Base-by-base conservation (phyloP, 768 basidiomycete species). In the Lentinula raphanica region DNA sequence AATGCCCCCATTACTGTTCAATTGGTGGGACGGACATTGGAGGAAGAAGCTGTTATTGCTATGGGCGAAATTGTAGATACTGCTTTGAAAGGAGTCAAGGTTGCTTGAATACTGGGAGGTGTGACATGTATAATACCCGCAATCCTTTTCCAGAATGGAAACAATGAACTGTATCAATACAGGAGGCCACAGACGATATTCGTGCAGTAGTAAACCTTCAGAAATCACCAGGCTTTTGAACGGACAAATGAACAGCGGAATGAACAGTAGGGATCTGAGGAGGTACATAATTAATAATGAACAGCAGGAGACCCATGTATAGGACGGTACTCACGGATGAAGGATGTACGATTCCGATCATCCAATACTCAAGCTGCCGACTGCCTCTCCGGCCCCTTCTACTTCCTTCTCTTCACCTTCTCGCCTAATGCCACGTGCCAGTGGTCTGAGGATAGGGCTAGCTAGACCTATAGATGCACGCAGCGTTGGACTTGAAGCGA, bases 301-400 rank as follows among this genome's bases (percentile, higher is more conserved):
- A 11, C 13, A 49, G n/a, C 12, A 32, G 27, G 15, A 29, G 19
- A 17, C n/a, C n/a, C n/a, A n/a, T n/a, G n/a, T n/a, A n/a, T n/a
- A n/a, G n/a, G n/a, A 49, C 8, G n/a, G 17, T 15, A 49, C 28
- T 31, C 19, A 49, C 48, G n/a, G 13, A 29, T 21, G 2, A 44
- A 19, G n/a, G 21, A 23, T 13, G 15, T 50, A 8, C n/a, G 28
- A 19, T 13, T 11, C n/a, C 3, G 5, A 35, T 66, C 70, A 76
- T 63, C 70, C 73, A 60, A 82, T 68, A 21, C 74, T 85, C 64
- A 92, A 71, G 21, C 87, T 78, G 60, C 83, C 79, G 35, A 92
- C 90, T 11, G 81, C 89, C 59, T 91, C 88, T 5, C 88, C 90
- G 15, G 90, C 87, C 36, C 89, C 88, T 63, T 89, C 88, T 7